Evolutionary conservation across 1,139 yeast genomes (phyloP), one percentile per base, ranked within the genome.

Genomic region (Candida gigantensis): DNA sequence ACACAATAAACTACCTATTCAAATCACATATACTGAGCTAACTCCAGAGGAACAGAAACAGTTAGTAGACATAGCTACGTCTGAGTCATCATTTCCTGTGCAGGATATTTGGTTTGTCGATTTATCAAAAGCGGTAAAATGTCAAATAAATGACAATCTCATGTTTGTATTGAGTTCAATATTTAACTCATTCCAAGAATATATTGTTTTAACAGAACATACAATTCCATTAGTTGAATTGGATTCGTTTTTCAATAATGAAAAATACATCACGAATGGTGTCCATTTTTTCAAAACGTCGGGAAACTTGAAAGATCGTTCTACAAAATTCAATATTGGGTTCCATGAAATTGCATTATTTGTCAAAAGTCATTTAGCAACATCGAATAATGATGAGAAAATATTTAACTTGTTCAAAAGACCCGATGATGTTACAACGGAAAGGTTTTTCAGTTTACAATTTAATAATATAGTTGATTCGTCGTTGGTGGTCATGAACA

Each of bases 111-210:
- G 24, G 5, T 29, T 33, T 27, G 21, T 37, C 14, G 35, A 33
- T 20, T 13, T 33, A 8, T 29, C 30, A 3, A 27, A 25, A 17
- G 12, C 29, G 12, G 19, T 8, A 14, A 24, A 30, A 4, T 20
- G 14, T 6, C 18, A 24, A n/a, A 23, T 43, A 24, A 48, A 47
- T 28, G 49, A 55, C 6, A 51, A 51, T 17, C 56, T 61, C 33
- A 32, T 51, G 10, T 43, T 51, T 28, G 39, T 50, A 3, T 40
- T 62, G 12, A 52, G 65, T 18, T 41, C 57, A 1, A 46, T 65
- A 2, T 60, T 62, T 50, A 61, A 60, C 39, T 53, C 68, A 0
- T 67, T 66, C 41, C 59, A 56, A 36, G 67, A 67, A 24, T 51
- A 50, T 8, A 44, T 64, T 2, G 32, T 65, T 14, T 24, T 68